Evolutionary conservation across 331 rosid species (phyloP), one percentile per base, ranked within the genome.

Genomic region (Ulmus americana): DNA sequence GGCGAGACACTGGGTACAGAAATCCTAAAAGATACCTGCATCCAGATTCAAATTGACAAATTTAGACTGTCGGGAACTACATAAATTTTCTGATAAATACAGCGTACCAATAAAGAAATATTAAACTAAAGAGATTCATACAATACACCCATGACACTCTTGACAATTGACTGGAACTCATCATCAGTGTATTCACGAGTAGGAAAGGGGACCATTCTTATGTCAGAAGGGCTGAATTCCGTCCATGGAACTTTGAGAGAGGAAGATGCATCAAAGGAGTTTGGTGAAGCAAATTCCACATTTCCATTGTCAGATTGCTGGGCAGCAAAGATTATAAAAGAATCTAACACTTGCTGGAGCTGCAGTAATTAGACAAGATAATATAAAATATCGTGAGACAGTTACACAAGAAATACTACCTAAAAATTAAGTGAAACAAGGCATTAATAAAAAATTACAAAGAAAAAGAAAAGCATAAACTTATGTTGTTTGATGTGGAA

Each of bases 11-110:
- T 71, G 98, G 96, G 80, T 82, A 88, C 73, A 86, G 96, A 77
- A 92, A 92, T 76, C 98, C 98, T 83, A 92, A 59, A 45, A 92
- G 85, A 78, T 92, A 88, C 87, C 98, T 89, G 82, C 80, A 75
- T 64, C 70, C 69, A 45, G 78, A 72, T 61, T 75, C 76, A 59
- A 38, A 20, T 64, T 67, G 47, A 72, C 71, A 76, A 61, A 69
- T 12, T 73, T 39, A 71, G 58, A 46, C 45, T 22, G 44, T 68
- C 67, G 61, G 65, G 47, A 67, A 68, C 18, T 49, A 47, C 61
- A 62, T 10, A 55, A 55, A 39, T 35, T 13, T 38, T 10, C 13
- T 7, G 15, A 12, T 11, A 57, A 10, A 57, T 9, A 15, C n/a
- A 1, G 41, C 10, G 8, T 28, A 28, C 8, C 15, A 28, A 61